Percentiles rank a stretch among this genome's conserved stretches.
phyloP scores from a whole-genome alignment of 192 early-diverging fungal genomes.

The Umbelopsis vinacea region DNA sequence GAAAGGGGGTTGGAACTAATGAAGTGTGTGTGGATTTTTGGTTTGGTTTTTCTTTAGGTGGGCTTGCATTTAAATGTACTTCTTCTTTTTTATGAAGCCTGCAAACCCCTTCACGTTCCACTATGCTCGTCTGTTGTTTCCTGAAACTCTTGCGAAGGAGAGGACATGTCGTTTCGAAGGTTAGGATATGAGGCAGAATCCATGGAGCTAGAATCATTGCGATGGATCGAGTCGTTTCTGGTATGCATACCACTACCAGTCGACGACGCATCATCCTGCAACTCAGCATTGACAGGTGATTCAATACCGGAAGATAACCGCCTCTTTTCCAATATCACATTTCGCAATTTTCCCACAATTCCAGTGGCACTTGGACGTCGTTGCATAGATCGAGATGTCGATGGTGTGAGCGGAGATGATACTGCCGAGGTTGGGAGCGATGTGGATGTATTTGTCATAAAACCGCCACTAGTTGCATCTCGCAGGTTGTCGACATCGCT shows the following conservation, averaged over 20 bases:
- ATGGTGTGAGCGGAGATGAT: not conserved
- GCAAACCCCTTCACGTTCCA: not conserved
- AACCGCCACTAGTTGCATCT: not conserved
- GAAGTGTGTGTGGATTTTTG: too few relatives aligned
- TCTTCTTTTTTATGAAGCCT: too few relatives aligned
- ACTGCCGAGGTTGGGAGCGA: not conserved
- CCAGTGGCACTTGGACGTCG: slow-evolving; percentile 10
- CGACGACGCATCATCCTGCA: not conserved
- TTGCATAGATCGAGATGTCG: not conserved
- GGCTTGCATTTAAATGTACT: too few relatives aligned
- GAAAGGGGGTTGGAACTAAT: too few relatives aligned
- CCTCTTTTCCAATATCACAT: slow-evolving; percentile 13
- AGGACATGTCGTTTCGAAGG: not conserved
- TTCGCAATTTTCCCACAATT: not conserved
- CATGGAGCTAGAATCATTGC: not conserved
- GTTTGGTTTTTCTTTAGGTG: too few relatives aligned
- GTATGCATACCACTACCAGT: not conserved
- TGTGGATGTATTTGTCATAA: not conserved
- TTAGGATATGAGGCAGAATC: slow-evolving; percentile 6
- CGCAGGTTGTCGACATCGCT: not conserved
- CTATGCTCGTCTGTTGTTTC: not conserved
- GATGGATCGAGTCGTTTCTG: not conserved
- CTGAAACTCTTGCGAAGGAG: not conserved
- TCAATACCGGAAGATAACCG: not conserved
- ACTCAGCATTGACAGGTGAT: not conserved